Base-by-base conservation (phyloP, 192 early-diverging fungal species). In the Coemansia sp. region DNA sequence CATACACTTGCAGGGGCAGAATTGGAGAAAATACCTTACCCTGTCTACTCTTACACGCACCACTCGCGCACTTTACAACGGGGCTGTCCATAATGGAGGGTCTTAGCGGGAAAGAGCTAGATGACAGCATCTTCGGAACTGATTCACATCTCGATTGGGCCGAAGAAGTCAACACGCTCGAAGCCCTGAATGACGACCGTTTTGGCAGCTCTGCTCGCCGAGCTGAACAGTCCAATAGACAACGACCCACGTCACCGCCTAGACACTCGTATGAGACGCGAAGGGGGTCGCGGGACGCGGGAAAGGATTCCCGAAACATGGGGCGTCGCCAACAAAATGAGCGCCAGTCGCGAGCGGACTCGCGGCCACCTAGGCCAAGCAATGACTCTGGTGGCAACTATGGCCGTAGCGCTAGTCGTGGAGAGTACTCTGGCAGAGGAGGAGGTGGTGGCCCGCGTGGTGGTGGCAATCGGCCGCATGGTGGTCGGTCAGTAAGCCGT, bases 131-230 rank as follows among this genome's bases (percentile, higher is more conserved):
- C 59, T 81, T 81, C 64, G 66, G 66, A 41, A 72, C 69, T 34
- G 73, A 75, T n/a, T 50, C 66, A 9, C 65, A 68, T 35, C 72
- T 81, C 73, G 78, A 81, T 66, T 81, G 78, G 78, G 78, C 78
- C 53, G 78, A 81, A 18, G 78, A 81, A 43, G 73, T 68, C 14
- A 75, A 67, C 47, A 62, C 61, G 25, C 48, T 52, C 12, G 73
- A 75, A 42, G 59, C 57, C 6, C 45, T 80, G 13, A 43, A 61
- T 21, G 64, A 61, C 48, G 62, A 66, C 34, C 36, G 69, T 5
- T 62, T 64, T 21, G 11, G 21, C 58, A 61, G 42, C 39, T 20
- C 43, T 10, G 50, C n/a, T 11, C 37, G 16, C 13, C 57, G 35
- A 18, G 41, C 66, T 25, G 71, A 72, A 26, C 62, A 69, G 38